phyloP scores from a whole-genome alignment of 2,329 filamentous ascomycete genomes.

The Penicillium sp. region DNA sequence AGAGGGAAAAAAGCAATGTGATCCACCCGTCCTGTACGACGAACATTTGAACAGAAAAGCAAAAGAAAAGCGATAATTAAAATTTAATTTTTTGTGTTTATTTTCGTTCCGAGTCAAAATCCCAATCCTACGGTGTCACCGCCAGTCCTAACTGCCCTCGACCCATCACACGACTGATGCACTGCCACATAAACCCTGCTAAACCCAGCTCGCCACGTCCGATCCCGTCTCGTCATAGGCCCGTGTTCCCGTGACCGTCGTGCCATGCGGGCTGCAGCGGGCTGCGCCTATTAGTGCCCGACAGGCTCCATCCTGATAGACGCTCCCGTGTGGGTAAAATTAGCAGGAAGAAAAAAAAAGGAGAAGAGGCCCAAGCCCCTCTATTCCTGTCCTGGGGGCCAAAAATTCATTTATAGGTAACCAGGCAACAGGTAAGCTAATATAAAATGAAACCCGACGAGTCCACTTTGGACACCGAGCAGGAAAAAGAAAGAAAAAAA shows the following conservation, averaged over 20 bases:
- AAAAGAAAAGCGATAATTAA: neutral
- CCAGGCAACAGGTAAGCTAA: neutral
- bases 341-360: neutral
- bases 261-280: slow-evolving; percentile 30
- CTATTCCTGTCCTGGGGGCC: neutral
- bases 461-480: neutral
- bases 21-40: slow-evolving; percentile 17
- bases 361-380: neutral
- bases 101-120: slow-evolving; percentile 12
- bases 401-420: neutral
- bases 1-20: slow-evolving; percentile 17
- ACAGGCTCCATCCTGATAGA: slow-evolving; percentile 28
- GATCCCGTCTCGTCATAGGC: slow-evolving; percentile 11
- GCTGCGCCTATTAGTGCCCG: slow-evolving; percentile 30
- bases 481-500: neutral
- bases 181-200: neutral
- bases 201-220: slow-evolving; percentile 7
- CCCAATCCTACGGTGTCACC: slow-evolving; percentile 14
- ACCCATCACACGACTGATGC: slow-evolving; percentile 11
- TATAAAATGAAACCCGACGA: neutral
- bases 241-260: slow-evolving; percentile 27
- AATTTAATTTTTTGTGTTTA: neutral
- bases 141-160: slow-evolving; percentile 1
- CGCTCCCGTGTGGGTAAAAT: slow-evolving; percentile 25
- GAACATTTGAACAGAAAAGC: neutral